phyloP scores from a whole-genome alignment of 108 stramenopile genomes.

The Fragilaria crotonensis region DNA sequence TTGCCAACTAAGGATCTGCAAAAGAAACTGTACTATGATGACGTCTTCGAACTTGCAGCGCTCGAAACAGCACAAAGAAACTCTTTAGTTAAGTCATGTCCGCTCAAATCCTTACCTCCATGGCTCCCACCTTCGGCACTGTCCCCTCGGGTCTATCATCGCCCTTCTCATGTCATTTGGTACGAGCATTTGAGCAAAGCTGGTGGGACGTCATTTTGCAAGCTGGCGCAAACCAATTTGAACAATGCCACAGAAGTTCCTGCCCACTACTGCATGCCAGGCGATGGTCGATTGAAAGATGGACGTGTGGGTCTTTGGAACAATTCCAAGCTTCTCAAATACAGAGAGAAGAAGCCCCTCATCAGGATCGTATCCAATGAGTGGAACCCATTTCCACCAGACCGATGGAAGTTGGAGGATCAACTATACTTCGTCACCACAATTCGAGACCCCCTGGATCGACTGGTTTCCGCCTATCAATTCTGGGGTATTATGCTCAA shows the following conservation, averaged over 20 bases:
- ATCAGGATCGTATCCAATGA: conserved; percentile 29
- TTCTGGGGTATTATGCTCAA: conserved; percentile 17
- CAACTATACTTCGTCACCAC: conserved; percentile 22
- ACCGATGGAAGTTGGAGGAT: not conserved
- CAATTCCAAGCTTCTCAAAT: conserved; percentile 12
- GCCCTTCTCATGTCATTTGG: conserved; percentile 21
- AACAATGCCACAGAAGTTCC: conserved; percentile 9
- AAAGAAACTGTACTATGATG: no score
- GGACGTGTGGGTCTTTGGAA: conserved; percentile 31
- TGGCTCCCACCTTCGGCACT: no score
- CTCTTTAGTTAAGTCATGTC: no score
- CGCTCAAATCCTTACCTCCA: no score
- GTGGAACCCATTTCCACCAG: conserved; percentile 34
- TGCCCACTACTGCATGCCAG: conserved; percentile 40
- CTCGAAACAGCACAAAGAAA: no score
- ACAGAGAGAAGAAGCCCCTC: not conserved
- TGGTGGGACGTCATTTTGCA: conserved; percentile 36
- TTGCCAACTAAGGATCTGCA: no score
- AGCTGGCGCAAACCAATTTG: conserved; percentile 25
- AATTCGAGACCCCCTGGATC: conserved; percentile 38
- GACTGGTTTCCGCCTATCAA: conserved; percentile 39
- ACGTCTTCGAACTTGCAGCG: no score
- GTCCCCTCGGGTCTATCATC: no score
- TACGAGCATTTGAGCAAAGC: conserved; percentile 42
- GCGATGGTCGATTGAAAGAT: conserved; percentile 10